phyloP scores from a whole-genome alignment of 2,329 filamentous ascomycete genomes.

The Penicillium oxalicum region DNA sequence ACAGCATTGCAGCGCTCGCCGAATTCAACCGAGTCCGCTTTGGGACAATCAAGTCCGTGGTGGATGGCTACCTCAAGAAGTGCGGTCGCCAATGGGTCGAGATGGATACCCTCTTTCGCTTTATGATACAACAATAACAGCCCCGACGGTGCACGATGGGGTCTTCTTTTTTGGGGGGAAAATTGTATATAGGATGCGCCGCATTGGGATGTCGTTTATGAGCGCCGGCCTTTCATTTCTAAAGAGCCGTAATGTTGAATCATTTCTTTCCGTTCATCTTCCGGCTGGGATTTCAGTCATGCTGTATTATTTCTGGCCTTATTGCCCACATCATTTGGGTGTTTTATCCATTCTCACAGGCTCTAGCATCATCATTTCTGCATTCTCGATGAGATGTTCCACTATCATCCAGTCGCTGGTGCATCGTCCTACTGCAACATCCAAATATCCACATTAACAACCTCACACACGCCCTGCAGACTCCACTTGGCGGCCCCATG shows the following conservation, averaged over 20 bases:
- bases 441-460: neutral
- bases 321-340: no score
- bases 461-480: neutral
- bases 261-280: neutral
- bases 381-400: no score
- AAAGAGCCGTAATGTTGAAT: slow-evolving; percentile 9
- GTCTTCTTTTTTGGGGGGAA: slow-evolving; percentile 7
- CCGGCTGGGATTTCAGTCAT: no score
- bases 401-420: no score
- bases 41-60: slow-evolving; percentile 65
- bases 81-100: slow-evolving; percentile 89
- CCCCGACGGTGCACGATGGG: slow-evolving; percentile 13
- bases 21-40: slow-evolving; percentile 81
- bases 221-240: slow-evolving; percentile 1
- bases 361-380: no score
- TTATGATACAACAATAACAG: slow-evolving; percentile 45
- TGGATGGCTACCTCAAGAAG: slow-evolving; percentile 80
- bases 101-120: slow-evolving; percentile 79
- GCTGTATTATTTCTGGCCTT: no score
- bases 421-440: no score
- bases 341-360: no score
- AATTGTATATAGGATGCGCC: slow-evolving; percentile 22
- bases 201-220: slow-evolving; percentile 6
- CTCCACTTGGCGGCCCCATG: neutral
- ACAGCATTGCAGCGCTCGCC: slow-evolving; percentile 64